Base-by-base conservation (phyloP, 768 basidiomycete genomes). In the Phlegmacium glaucopus region DNA sequence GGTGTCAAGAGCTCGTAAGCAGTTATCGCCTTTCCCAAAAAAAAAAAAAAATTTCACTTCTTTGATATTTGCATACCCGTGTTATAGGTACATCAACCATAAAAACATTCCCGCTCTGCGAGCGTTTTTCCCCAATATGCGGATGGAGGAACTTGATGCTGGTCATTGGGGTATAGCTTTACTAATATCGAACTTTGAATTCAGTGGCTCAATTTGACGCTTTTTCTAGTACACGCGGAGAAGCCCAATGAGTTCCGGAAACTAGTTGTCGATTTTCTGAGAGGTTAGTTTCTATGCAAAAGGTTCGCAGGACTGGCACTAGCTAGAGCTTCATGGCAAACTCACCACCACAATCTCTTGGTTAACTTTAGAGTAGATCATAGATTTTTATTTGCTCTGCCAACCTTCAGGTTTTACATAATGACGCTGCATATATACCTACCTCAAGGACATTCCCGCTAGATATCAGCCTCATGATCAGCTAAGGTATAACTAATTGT, bases 91-190 rank as follows among this genome's bases (percentile, higher is more conserved):
- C 65, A 81, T 94, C 60, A 93, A 91, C 53, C 66, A 74, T 18
- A 72, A 79, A 45, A 91, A 94, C 58, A 65, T 82, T 6, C 78
- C 80, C 0, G 54, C 77, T 6, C 77, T 84, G 34, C 61, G 78
- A 49, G 60, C 72, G 25, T 90, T 90, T 64, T 96, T 95, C 69
- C 92, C 93, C 0, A 68, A 74, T 30, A 77, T 80, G 72, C 60
- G 55, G 9, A 57, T 94, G 8, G 77, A 82, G 58, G 74, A 66
- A 18, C 65, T 95, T 22, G 83, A 91, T 48, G 71, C 92, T 0
- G 83, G 85, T 1, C 94, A 97, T 64, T 97, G 94, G 94, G 87
- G 89, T 90, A 27, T 39, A 25, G 42, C 26, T 1, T 35, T 48
- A 4, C 11, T 22, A 9, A 29, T 10, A 10, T 30, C 11, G 4